Evolutionary conservation across 495 filamentous ascomycete species (phyloP).

Genomic region (Lentithecium fluviatile): DNA sequence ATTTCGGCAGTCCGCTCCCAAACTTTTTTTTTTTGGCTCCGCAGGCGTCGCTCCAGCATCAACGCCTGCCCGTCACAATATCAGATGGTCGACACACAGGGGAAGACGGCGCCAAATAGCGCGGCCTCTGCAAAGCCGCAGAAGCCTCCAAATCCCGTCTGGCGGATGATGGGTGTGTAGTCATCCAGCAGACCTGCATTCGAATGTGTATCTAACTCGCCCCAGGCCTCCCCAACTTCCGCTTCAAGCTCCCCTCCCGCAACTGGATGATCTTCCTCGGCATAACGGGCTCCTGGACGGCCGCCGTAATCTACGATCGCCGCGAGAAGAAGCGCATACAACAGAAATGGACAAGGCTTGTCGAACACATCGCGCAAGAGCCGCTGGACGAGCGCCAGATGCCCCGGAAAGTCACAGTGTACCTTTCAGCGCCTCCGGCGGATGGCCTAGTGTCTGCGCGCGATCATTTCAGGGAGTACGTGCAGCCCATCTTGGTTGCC

Average conservation of each 20-base stretch:
- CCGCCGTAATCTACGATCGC: constrained; percentile 82
- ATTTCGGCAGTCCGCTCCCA: neutral
- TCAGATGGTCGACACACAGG: constrained; percentile 17
- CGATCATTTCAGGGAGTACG: constrained; percentile 92
- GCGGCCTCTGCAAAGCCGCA: constrained; percentile 18
- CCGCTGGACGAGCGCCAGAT: constrained; percentile 66
- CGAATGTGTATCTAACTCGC: constrained; percentile 8
- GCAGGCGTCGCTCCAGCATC: neutral
- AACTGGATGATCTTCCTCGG: constrained; percentile 97
- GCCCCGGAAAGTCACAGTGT: constrained; percentile 83
- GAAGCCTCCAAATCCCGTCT: constrained; percentile 33
- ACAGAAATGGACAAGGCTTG: constrained; percentile 80
- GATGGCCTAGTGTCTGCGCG: constrained; percentile 78
- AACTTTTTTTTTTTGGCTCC: neutral
- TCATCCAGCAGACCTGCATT: neutral
- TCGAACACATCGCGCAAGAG: constrained; percentile 82
- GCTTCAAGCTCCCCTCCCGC: constrained; percentile 83
- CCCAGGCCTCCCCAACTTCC: constrained; percentile 69
- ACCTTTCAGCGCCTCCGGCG: constrained; percentile 78
- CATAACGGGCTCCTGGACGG: constrained; percentile 72
- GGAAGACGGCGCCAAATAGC: neutral
- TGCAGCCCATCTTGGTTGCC: constrained; percentile 88
- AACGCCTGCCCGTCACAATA: neutral
- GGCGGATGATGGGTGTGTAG: constrained; percentile 34
- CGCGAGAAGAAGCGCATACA: constrained; percentile 79